Evolutionary conservation across 2,329 filamentous ascomycete genomes (phyloP).

Genomic region (Canariomyces notabilis): DNA sequence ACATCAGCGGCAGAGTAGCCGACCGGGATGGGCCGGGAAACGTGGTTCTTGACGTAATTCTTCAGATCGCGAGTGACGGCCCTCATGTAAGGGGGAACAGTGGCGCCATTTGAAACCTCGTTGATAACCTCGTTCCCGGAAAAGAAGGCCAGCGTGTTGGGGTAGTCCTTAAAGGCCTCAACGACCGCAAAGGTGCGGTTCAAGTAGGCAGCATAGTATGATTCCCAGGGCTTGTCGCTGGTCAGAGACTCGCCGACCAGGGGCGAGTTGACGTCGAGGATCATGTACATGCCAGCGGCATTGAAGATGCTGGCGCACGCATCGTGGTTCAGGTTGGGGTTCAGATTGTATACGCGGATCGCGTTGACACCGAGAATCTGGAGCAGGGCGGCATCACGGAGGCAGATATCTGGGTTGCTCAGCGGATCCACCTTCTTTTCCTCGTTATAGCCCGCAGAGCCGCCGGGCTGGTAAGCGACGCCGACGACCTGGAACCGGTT

Average conservation of each 20-base stretch:
- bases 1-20: slow-evolving; percentile 81
- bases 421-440: slow-evolving; percentile 52
- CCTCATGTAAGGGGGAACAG: slow-evolving; percentile 64
- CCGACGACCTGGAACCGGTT: slow-evolving; percentile 62
- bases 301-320: slow-evolving; percentile 65
- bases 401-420: slow-evolving; percentile 52
- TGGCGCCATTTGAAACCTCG: slow-evolving; percentile 52
- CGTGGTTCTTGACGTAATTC: slow-evolving; percentile 70
- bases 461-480: slow-evolving; percentile 65
- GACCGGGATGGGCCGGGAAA: slow-evolving; percentile 64
- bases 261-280: slow-evolving; percentile 65
- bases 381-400: slow-evolving; percentile 61
- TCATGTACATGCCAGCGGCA: slow-evolving; percentile 63
- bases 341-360: slow-evolving; percentile 65
- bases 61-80: slow-evolving; percentile 76
- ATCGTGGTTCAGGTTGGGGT: slow-evolving; percentile 62
- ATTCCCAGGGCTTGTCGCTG: slow-evolving; percentile 51
- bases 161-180: slow-evolving; percentile 62
- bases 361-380: slow-evolving; percentile 61
- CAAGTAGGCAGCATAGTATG: slow-evolving; percentile 56
- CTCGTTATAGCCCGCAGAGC: slow-evolving; percentile 57
- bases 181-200: slow-evolving; percentile 64
- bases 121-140: slow-evolving; percentile 76
- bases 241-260: slow-evolving; percentile 53
- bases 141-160: slow-evolving; percentile 68